Conservation (phyloP, 148 eudicot genomes). For the Agrostemma githago region DNA sequence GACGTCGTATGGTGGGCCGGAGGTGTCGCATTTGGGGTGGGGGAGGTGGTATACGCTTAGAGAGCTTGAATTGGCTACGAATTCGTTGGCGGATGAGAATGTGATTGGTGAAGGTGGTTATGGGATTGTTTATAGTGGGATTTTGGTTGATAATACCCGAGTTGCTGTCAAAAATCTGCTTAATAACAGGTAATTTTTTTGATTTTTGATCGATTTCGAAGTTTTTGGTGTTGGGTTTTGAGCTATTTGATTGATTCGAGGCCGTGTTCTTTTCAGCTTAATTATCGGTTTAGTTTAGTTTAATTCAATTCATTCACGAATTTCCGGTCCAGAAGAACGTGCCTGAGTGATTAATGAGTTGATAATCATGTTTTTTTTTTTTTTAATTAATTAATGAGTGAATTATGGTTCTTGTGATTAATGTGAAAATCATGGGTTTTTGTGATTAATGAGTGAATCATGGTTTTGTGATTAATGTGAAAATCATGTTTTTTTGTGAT, state of each 20-base stretch:
- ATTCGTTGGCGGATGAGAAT: conserved; percentile 68
- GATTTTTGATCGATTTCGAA: not conserved
- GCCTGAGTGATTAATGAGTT: not conserved
- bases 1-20: conserved; percentile 61
- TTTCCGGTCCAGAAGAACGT: no score
- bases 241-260: not conserved
- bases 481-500: not conserved
- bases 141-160: conserved; percentile 65
- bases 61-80: conserved; percentile 76
- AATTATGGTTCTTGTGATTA: no score
- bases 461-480: not conserved
- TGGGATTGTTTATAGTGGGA: conserved; percentile 83
- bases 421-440: conserved; percentile 16
- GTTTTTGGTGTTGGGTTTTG: not conserved
- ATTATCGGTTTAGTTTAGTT: no score
- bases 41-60: conserved; percentile 84
- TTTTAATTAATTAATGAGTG: no score
- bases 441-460: not conserved
- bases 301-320: no score
- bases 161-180: conserved; percentile 83
- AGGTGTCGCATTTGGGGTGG: conserved; percentile 90
- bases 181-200: conserved; percentile 59
- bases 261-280: not conserved
- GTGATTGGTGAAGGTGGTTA: conserved; percentile 98
- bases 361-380: no score